Conservation (phyloP, 2,329 filamentous ascomycete species). For the Fusarium lyarnte region DNA sequence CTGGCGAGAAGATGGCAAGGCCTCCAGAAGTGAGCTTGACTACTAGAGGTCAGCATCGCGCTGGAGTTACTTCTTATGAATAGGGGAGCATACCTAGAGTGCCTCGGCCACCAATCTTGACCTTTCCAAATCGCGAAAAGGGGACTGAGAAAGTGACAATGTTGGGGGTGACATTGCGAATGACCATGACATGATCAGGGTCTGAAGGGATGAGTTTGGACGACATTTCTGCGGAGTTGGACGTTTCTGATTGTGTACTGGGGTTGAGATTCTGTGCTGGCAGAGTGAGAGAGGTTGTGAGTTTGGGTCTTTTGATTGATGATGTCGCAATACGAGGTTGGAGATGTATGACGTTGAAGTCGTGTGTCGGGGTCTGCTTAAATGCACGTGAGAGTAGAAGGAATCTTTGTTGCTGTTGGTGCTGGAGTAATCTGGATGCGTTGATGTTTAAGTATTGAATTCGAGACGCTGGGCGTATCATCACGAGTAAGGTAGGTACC, state of each 20-base stretch:
- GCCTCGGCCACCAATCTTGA: slow-evolving; percentile 87
- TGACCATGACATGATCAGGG: slow-evolving; percentile 87
- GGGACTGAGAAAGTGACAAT: slow-evolving; percentile 84
- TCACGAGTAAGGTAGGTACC: not conserved
- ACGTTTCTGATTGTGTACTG: slow-evolving; percentile 12
- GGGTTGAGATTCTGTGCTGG: slow-evolving; percentile 3
- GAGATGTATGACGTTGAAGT: slow-evolving; percentile 18
- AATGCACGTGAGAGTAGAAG: slow-evolving; percentile 10
- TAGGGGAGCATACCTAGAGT: slow-evolving; percentile 74
- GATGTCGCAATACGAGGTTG: not conserved
- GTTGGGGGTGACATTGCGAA: slow-evolving; percentile 82
- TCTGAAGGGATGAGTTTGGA: slow-evolving; percentile 73
- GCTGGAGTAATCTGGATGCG: not conserved
- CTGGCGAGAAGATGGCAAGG: slow-evolving; percentile 91
- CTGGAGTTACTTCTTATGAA: not conserved
- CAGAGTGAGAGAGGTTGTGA: not conserved
- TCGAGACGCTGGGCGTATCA: slow-evolving; percentile 10
- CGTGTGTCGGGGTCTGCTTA: not conserved
- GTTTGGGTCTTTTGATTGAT: not conserved
- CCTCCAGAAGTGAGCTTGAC: slow-evolving; percentile 81
- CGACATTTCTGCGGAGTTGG: slow-evolving; percentile 58
- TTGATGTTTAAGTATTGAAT: slow-evolving; percentile 10
- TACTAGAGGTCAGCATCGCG: slow-evolving; percentile 46
- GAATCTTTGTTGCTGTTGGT: not conserved
- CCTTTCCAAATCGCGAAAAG: slow-evolving; percentile 80